A percentile compares a stretch with the other conserved stretches of the same genome.
Conservation (phyloP, 2,329 filamentous ascomycete genomes). For the Aspergillus niger region DNA sequence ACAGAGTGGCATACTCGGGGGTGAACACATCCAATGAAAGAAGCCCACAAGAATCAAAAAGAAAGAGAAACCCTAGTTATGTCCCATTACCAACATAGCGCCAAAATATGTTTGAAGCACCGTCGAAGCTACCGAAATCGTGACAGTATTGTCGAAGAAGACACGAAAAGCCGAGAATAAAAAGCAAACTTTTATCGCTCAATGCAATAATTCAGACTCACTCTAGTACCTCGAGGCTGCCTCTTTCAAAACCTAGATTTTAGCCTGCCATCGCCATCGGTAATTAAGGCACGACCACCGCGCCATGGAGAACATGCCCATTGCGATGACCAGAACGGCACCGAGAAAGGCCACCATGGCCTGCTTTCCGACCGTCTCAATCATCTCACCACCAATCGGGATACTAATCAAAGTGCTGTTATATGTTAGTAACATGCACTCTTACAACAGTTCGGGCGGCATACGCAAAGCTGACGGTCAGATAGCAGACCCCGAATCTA, state of each 20-base stretch:
- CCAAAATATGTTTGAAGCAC: too few relatives aligned
- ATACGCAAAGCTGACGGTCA: constrained; percentile 50
- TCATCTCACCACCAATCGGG: constrained; percentile 52
- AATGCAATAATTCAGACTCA: neutral
- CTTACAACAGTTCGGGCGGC: constrained; percentile 11
- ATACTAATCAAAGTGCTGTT: constrained; percentile 48
- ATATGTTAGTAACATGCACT: neutral
- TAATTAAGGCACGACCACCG: constrained; percentile 44
- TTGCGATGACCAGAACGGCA: constrained; percentile 43
- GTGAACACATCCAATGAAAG: accelerated
- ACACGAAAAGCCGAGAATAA: too few relatives aligned
- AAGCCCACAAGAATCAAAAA: too few relatives aligned
- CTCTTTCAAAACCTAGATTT: neutral
- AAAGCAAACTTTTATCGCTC: too few relatives aligned
- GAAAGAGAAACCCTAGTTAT: too few relatives aligned
- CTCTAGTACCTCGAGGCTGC: neutral
- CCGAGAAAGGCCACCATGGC: constrained; percentile 51
- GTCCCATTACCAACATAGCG: too few relatives aligned
- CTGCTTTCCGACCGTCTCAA: constrained; percentile 48
- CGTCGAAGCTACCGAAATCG: too few relatives aligned
- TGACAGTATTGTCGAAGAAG: too few relatives aligned
- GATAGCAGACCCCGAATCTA: constrained; percentile 53
- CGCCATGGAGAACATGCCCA: constrained; percentile 37
- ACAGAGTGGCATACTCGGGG: too few relatives aligned
- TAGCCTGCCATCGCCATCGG: constrained; percentile 37